Conservation (phyloP, 441 rosid species). For the Pelargonium cotyledonis region DNA sequence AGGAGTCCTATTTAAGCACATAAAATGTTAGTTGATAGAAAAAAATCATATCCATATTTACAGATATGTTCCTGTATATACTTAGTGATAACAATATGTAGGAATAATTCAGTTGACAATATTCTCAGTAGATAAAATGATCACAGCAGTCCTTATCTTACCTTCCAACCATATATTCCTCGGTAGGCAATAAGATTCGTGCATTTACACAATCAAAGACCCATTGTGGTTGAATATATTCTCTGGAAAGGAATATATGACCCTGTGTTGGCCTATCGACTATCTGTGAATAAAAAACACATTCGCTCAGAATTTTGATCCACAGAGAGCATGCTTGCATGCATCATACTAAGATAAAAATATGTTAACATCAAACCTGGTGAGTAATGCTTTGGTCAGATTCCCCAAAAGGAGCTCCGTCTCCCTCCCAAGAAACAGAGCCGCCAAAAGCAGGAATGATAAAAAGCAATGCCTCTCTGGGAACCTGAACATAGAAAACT, state of each 20-base stretch:
- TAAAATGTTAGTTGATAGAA: background rate
- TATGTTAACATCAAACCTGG: slow-evolving; percentile 47
- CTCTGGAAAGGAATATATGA: slow-evolving; percentile 71
- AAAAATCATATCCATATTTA: slow-evolving; percentile 4
- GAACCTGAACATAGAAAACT: slow-evolving; percentile 47
- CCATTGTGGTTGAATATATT: slow-evolving; percentile 94
- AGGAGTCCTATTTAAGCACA: slow-evolving; percentile 42
- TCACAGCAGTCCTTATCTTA: slow-evolving; percentile 19
- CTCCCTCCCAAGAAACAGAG: slow-evolving; percentile 89
- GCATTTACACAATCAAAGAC: slow-evolving; percentile 75
- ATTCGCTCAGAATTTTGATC: slow-evolving; percentile 5
- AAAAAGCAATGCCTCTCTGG: slow-evolving; percentile 79
- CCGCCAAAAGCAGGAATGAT: slow-evolving; percentile 95
- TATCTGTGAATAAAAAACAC: slow-evolving; percentile 40
- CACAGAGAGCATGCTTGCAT: background rate
- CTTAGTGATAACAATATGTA: too few species aligned
- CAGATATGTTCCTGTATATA: background rate
- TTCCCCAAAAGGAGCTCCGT: slow-evolving; percentile 77
- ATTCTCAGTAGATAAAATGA: too few species aligned
- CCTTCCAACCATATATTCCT: slow-evolving; percentile 75
- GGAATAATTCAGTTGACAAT: too few species aligned
- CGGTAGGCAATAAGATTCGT: slow-evolving; percentile 64
- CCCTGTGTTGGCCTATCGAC: slow-evolving; percentile 86
- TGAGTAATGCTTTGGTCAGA: slow-evolving; percentile 75
- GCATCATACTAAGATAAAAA: background rate